phyloP scores from a whole-genome alignment of 1,139 yeast species.

The Kodamaea sp. region DNA sequence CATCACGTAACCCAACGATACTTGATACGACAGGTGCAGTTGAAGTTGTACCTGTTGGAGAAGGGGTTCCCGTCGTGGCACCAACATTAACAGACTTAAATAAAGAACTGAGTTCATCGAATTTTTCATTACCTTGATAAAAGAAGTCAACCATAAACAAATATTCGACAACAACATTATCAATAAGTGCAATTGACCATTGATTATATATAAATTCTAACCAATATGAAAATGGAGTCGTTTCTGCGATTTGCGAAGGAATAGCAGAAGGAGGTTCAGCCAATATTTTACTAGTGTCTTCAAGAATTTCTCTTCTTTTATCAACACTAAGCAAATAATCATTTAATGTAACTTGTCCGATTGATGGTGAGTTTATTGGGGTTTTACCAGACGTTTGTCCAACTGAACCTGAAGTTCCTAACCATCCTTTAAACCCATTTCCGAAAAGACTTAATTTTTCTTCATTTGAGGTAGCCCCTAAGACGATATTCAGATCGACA shows the following conservation, averaged over 20 bases:
- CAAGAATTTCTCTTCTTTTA: slow-evolving; percentile 50
- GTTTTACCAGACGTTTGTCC: slow-evolving; percentile 2
- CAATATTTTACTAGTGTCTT: slow-evolving; percentile 10
- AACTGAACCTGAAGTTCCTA: slow-evolving; percentile 10
- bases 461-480: slow-evolving; percentile 37
- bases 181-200: slow-evolving; percentile 69
- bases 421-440: slow-evolving; percentile 29
- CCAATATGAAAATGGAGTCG: slow-evolving; percentile 62
- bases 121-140: slow-evolving; percentile 45
- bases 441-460: slow-evolving; percentile 29
- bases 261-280: slow-evolving; percentile 51
- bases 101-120: slow-evolving; percentile 35
- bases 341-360: slow-evolving; percentile 21
- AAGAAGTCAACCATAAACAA: slow-evolving; percentile 72
- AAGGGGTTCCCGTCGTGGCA: slow-evolving; percentile 27
- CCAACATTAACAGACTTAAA: slow-evolving; percentile 16
- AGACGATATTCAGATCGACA: slow-evolving; percentile 50
- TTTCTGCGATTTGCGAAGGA: slow-evolving; percentile 83
- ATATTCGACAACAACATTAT: slow-evolving; percentile 76
- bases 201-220: slow-evolving; percentile 72
- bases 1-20: slow-evolving; percentile 1
- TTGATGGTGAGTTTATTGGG: not conserved
- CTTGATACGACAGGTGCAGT: slow-evolving; percentile 5
- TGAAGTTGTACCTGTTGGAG: slow-evolving; percentile 1
- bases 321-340: slow-evolving; percentile 57